Conservation (phyloP, 2,329 filamentous ascomycete species). For the Ophiostoma angusticollis region DNA sequence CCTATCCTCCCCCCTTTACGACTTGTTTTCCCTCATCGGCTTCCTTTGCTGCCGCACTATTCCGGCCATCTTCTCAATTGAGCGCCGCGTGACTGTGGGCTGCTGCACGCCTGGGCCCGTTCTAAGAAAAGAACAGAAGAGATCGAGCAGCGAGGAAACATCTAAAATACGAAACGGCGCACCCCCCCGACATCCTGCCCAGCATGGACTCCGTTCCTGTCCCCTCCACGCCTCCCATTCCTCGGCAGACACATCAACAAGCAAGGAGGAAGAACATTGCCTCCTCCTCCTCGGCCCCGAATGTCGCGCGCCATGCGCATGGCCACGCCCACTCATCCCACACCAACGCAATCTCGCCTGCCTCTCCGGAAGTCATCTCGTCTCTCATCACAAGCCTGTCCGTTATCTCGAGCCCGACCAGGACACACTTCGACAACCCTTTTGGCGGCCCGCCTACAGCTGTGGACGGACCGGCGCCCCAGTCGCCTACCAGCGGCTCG, state of each 20-base stretch:
- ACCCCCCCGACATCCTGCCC: slow-evolving; percentile 5
- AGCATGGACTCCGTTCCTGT: slow-evolving; percentile 11
- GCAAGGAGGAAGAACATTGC: slow-evolving; percentile 19
- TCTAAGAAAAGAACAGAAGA: background rate
- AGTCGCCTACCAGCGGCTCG: slow-evolving; percentile 31
- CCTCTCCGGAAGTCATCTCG: slow-evolving; percentile 53
- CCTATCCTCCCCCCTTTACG: no score
- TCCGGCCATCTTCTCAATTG: background rate
- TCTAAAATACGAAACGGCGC: slow-evolving; percentile 1
- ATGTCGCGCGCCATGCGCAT: slow-evolving; percentile 6
- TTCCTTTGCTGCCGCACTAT: slow-evolving; percentile 3
- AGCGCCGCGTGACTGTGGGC: slow-evolving; percentile 2
- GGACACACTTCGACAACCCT: slow-evolving; percentile 54
- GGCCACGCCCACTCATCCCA: slow-evolving; percentile 11
- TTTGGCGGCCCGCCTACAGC: slow-evolving; percentile 28
- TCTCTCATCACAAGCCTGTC: slow-evolving; percentile 57
- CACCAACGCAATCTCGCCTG: slow-evolving; percentile 9
- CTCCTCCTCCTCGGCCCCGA: background rate
- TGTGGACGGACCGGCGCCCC: slow-evolving; percentile 18
- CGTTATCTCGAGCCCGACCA: slow-evolving; percentile 54
- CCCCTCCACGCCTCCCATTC: slow-evolving; percentile 17
- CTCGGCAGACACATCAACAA: slow-evolving; percentile 20
- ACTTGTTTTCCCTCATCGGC: no score
- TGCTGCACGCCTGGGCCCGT: background rate
- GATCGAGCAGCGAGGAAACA: no score